These are phyloP conservation scores for Chaetomiaceae sp. DNA, from an alignment of 2,329 filamentous ascomycete species.

Conservation along the genomic window DNA sequence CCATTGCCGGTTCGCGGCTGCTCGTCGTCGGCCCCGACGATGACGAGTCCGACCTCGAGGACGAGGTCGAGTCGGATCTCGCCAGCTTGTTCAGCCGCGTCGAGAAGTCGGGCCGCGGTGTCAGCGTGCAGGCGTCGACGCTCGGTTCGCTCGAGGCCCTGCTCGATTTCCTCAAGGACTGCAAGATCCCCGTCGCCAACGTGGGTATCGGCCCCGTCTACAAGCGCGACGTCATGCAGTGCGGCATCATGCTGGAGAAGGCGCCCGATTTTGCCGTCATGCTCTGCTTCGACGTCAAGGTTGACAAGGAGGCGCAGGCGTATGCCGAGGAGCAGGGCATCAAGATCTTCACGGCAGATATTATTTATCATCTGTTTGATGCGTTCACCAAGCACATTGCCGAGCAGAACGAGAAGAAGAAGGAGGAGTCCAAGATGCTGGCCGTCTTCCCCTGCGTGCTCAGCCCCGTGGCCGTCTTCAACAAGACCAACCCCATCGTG, in stretches of 20 bases:
- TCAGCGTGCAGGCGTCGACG: constrained; percentile 94
- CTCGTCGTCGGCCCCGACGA: constrained; percentile 93
- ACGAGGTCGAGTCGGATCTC: constrained; percentile 93
- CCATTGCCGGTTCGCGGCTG: constrained; percentile 92
- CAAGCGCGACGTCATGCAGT: constrained; percentile 95
- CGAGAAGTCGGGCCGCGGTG: constrained; percentile 86
- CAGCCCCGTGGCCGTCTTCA: constrained; percentile 87
- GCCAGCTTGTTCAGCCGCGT: constrained; percentile 88
- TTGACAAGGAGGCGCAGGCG: constrained; percentile 88
- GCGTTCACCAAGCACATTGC: constrained; percentile 94
- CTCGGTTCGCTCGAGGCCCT: constrained; percentile 94
- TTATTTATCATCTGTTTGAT: constrained; percentile 98
- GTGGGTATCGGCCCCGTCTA: constrained; percentile 96
- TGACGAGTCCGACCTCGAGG: constrained; percentile 93
- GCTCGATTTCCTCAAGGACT: constrained; percentile 90
- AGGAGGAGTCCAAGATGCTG: constrained; percentile 91
- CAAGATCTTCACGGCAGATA: constrained; percentile 97
- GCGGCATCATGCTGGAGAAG: constrained; percentile 95
- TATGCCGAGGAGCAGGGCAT: constrained; percentile 93
- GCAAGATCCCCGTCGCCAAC: constrained; percentile 96
- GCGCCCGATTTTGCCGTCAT: constrained; percentile 94
- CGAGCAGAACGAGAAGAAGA: constrained; percentile 79
- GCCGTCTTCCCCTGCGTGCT: constrained; percentile 97
- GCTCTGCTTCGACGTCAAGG: constrained; percentile 99
- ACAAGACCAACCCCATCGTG: constrained; percentile 95